Evolutionary conservation across 2,329 filamentous ascomycete genomes (phyloP).

Genomic region (Diaporthe citrichinensis): DNA sequence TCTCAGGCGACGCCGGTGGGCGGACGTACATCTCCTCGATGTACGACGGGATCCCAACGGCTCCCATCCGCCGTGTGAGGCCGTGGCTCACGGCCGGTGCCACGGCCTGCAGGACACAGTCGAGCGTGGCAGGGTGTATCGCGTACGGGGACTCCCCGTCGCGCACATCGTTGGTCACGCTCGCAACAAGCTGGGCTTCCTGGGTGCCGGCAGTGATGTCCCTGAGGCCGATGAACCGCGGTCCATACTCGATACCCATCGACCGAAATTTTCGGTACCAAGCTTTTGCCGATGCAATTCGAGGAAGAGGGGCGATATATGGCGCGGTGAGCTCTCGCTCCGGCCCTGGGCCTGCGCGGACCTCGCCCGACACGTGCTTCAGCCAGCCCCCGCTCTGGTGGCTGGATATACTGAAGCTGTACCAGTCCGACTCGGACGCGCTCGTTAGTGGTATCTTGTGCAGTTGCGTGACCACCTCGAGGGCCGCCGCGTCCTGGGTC

Average conservation of each 20-base stretch:
- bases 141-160: conserved; percentile 4
- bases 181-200: background rate
- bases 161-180: background rate
- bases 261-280: conserved; percentile 13
- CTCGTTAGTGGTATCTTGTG: background rate
- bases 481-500: background rate
- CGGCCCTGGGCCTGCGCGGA: background rate
- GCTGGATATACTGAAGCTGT: background rate
- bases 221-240: conserved; percentile 20
- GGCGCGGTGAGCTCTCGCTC: background rate
- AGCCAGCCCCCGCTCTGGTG: conserved; percentile 17
- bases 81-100: background rate
- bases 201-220: background rate
- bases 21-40: conserved; percentile 46
- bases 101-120: background rate
- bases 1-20: background rate
- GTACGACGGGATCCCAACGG: conserved; percentile 46
- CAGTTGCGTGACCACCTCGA: conserved; percentile 1
- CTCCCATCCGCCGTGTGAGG: conserved; percentile 13
- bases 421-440: background rate
- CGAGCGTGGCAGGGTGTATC: conserved; percentile 26
- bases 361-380: background rate
- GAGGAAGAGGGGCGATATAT: background rate
- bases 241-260: conserved; percentile 36
- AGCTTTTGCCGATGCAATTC: background rate